These are phyloP conservation scores for Senna siamea DNA, from an alignment of 306 rosid species.

Conservation along the genomic window DNA sequence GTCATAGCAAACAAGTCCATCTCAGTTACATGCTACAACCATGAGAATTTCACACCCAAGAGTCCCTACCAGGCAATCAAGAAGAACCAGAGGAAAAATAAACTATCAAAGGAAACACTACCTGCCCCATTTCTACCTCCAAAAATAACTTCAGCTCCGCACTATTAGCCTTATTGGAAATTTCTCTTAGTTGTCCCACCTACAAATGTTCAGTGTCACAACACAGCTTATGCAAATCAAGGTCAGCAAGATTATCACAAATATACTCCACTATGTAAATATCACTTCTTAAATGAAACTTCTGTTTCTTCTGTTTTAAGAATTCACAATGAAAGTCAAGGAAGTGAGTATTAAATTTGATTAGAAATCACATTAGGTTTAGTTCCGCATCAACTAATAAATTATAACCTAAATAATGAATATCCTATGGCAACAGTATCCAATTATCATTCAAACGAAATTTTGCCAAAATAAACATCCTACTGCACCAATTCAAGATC, in stretches of 20 bases:
- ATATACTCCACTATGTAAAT: neutral
- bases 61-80: conserved; percentile 31
- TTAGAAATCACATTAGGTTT: neutral
- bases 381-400: neutral
- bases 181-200: conserved; percentile 90
- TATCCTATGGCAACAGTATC: neutral
- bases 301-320: neutral
- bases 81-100: conserved; percentile 4
- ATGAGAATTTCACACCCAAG: neutral
- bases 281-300: conserved; percentile 17
- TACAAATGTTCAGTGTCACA: conserved; percentile 39
- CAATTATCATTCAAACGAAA: conserved; percentile 12
- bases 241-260: conserved; percentile 13
- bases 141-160: conserved; percentile 81
- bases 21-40: conserved; percentile 22
- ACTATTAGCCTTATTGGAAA: conserved; percentile 65
- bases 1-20: conserved; percentile 19
- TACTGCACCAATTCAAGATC: conserved; percentile 2
- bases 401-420: neutral
- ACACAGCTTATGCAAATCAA: conserved; percentile 7
- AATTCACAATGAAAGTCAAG: neutral
- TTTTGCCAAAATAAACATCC: neutral
- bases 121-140: conserved; percentile 84
- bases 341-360: neutral
- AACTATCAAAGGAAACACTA: conserved; percentile 43